These are phyloP conservation scores for Coemansia sp. DNA, from an alignment of 192 early-diverging fungal species.

Conservation along the genomic window DNA sequence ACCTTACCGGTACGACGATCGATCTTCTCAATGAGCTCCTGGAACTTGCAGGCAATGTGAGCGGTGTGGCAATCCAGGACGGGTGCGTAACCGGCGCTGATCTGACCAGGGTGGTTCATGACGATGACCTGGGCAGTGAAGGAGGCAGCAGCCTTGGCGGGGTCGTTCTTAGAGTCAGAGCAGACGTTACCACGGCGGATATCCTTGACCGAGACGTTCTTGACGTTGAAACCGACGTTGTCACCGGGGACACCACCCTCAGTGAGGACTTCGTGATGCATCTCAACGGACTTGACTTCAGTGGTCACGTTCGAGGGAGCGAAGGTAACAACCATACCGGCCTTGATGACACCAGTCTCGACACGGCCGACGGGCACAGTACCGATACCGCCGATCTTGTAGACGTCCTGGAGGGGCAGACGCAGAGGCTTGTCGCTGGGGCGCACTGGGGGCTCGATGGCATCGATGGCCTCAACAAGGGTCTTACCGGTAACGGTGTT, in stretches of 20 bases:
- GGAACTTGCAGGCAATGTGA: conserved; percentile 96
- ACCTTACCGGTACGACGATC: conserved; percentile 94
- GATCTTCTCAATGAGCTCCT: conserved; percentile 90
- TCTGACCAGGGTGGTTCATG: conserved; percentile 96
- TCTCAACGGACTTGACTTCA: conserved; percentile 97
- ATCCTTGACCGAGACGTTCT: conserved; percentile 97
- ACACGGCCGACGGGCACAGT: conserved; percentile 97
- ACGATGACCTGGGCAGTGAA: conserved; percentile 96
- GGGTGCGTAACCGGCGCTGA: conserved; percentile 90
- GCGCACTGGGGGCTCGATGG: conserved; percentile 87
- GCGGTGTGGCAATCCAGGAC: conserved; percentile 95
- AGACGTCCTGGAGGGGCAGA: conserved; percentile 96
- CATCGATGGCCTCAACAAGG: conserved; percentile 92
- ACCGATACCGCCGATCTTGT: conserved; percentile 98
- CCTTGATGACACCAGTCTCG: conserved; percentile 93
- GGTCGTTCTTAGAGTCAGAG: conserved; percentile 97
- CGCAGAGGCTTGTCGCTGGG: conserved; percentile 93
- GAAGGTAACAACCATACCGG: conserved; percentile 87
- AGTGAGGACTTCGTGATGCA: conserved; percentile 92
- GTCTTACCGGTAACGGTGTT: conserved; percentile 64
- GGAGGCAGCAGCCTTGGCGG: conserved; percentile 85
- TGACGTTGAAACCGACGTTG: conserved; percentile 99
- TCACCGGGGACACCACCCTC: conserved; percentile 89
- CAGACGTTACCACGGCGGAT: conserved; percentile 95
- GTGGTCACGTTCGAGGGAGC: conserved; percentile 84